Base-by-base conservation (phyloP, 2,329 filamentous ascomycete species). In the Lecanicillium sp. region DNA sequence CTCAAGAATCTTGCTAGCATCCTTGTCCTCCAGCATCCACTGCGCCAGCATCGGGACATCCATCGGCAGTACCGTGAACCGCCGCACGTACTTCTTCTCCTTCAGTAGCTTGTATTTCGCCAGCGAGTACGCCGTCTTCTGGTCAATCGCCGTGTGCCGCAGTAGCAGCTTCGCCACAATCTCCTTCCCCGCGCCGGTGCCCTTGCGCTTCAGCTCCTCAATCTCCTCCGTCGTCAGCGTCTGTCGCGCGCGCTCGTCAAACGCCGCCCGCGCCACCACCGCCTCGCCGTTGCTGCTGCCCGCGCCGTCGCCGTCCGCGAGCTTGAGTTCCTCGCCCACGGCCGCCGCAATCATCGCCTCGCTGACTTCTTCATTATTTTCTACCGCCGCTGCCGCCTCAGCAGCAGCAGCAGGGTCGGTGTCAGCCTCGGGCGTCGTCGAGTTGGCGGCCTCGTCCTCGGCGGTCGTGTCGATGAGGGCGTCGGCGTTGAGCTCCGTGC, bases 21-120 rank as follows among this genome's bases (percentile, higher is more conserved):
- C 90, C 59, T 86, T 87, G 58, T 94, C 87, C 49, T 84, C 75
- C 42, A 95, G 68, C 59, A 91, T 74, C 72, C 86, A 94, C 56
- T 89, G 79, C 17, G 83, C 81, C 52, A 97, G 71, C 54, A 81
- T 76, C 0, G 83, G 76, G 12, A 94, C 81, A 60, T 96, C 90
- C 56, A 97, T 69, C 0, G 91, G 91, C 44, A 95, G 66, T 2
- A 93, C 80, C 0, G 86, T 88, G 60, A 98, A 97, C 11, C 90
- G 77, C 58, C 86, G 84, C 54, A 97, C 78, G 63, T 95, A 97
- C 67, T 98, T 98, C 63, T 84, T 90, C 54, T 87, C 86, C 71
- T 98, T 98, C 38, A 95, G 76, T 15, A 97, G 72, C 60, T 93
- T 95, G 68, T 98, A 98, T 66, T 98, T 98, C 36, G 91, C 90